Evolutionary conservation across 768 basidiomycete genomes (phyloP), one percentile per base, ranked within the genome.

Genomic region (Russula ochroleuca): DNA sequence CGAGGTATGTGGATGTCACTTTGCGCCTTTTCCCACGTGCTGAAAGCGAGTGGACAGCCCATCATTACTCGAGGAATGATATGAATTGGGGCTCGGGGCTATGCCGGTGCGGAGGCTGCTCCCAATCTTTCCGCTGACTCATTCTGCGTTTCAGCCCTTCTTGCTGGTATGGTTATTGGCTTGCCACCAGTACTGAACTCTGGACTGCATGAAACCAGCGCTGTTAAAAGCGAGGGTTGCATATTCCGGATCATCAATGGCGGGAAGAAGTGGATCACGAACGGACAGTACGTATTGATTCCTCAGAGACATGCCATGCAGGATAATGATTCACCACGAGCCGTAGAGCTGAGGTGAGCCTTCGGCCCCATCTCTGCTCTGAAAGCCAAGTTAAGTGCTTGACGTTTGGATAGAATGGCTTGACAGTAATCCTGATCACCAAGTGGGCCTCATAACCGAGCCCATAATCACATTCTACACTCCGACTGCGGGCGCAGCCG

Each of bases 181-280:
- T 79, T 94, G 17, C 91, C 92, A 2, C 92, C 92, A 82, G n/a
- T 94, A 37, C 77, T 94, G 64, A 93, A 94, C 75, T 95, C 95
- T 73, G 92, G 95, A 5, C 82, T 84, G 92, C 10, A 75, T 94
- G 60, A 85, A 70, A 93, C 92, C 6, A 86, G 83, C 7, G 94
- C 92, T 17, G 83, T 81, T 21, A 89, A 92, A 74, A 87, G 81
- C 25, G 85, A 86, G 59, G 92, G 94, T 70, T 92, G 91, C 35
- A 89, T 88, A 71, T 79, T 85, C 68, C 93, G 86, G 85, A 88
- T 89, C 57, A 85, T 95, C 70, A 91, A 89, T 68, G 93, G 88
- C 63, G 87, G 85, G 68, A 92, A 92, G 82, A 90, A 91, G 74
- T 90, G 87, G 87, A 89, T 90, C 69, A 88, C 87, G 31, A 90